These are phyloP conservation scores for Talaromyces islandicus DNA, from an alignment of 2,329 filamentous ascomycete species.

Conservation along the genomic window DNA sequence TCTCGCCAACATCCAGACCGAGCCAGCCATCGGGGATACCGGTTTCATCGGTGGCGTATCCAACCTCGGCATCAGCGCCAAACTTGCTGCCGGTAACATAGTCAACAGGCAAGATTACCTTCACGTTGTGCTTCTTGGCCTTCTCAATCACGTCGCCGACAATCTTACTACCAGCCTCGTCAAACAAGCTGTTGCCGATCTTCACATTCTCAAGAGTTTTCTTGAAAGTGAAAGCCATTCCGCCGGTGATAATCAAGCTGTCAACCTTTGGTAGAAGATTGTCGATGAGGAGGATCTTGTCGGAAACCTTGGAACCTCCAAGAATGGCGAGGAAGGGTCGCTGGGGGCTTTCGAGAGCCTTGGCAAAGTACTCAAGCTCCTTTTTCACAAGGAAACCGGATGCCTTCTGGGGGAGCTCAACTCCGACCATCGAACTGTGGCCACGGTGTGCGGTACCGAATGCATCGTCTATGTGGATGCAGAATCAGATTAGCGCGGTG, in stretches of 20 bases:
- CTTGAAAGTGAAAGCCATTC: constrained; percentile 99
- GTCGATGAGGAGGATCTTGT: constrained; percentile 99
- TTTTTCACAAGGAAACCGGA: constrained; percentile 99
- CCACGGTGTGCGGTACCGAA: constrained; percentile 98
- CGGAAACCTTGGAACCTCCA: constrained; percentile 94
- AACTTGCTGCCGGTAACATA: constrained; percentile 97
- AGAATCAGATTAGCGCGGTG: not conserved
- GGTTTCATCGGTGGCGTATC: constrained; percentile 74
- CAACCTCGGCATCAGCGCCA: constrained; percentile 71
- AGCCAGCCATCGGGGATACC: constrained; percentile 97
- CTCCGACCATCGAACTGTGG: constrained; percentile 98
- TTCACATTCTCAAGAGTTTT: constrained; percentile 89
- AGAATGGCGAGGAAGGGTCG: constrained; percentile 98
- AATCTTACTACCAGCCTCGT: constrained; percentile 89
- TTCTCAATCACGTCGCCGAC: constrained; percentile 84
- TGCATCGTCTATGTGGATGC: constrained; percentile 66
- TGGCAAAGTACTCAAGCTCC: constrained; percentile 98
- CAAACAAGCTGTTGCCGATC: constrained; percentile 88
- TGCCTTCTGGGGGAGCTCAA: constrained; percentile 92
- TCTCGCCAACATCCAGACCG: constrained; percentile 89
- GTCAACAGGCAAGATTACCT: constrained; percentile 89
- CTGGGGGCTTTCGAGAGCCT: constrained; percentile 88
- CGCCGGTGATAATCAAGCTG: constrained; percentile 92
- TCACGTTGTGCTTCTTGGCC: constrained; percentile 93
- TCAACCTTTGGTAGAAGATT: constrained; percentile 98